Evolutionary conservation across 331 rosid species (phyloP).

Genomic region (Acacia pycnantha): DNA sequence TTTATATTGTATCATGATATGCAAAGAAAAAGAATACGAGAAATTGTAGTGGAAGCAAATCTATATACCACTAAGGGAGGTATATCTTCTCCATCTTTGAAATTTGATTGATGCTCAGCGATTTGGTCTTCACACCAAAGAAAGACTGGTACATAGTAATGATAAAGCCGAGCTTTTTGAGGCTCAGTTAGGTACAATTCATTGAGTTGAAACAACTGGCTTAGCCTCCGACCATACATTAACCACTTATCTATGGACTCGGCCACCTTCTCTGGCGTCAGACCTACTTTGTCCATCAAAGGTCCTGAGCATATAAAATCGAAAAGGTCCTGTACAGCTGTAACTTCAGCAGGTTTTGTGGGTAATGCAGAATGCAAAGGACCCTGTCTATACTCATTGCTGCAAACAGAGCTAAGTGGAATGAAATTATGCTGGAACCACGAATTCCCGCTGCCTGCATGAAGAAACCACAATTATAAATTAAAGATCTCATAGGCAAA

Average conservation of each 20-base stretch:
- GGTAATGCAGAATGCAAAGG: constrained; percentile 54
- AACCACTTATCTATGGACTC: constrained; percentile 86
- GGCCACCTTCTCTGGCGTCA: constrained; percentile 42
- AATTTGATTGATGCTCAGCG: constrained; percentile 54
- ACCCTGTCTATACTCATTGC: constrained; percentile 37
- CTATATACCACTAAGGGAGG: constrained; percentile 78
- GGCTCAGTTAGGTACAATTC: constrained; percentile 62
- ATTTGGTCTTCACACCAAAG: constrained; percentile 91
- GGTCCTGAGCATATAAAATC: constrained; percentile 85
- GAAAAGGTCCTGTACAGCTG: constrained; percentile 70
- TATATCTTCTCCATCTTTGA: constrained; percentile 65
- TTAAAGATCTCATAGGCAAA: neutral
- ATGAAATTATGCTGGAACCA: constrained; percentile 56
- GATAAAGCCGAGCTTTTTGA: constrained; percentile 88
- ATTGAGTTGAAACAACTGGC: constrained; percentile 69
- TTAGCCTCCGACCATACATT: constrained; percentile 53
- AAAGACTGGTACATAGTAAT: constrained; percentile 86
- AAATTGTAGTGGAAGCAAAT: neutral
- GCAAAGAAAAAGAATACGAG: neutral
- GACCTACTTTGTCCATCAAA: constrained; percentile 60
- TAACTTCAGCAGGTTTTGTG: constrained; percentile 62
- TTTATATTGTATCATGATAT: neutral
- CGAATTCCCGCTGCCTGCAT: constrained; percentile 69
- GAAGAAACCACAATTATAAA: constrained; percentile 13
- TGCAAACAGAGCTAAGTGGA: constrained; percentile 9